Percentiles rank a stretch among this genome's conserved stretches.
These are phyloP conservation scores for Cronartium quercuum DNA, from an alignment of 1,284 basidiomycete species.

Conservation along the genomic window DNA sequence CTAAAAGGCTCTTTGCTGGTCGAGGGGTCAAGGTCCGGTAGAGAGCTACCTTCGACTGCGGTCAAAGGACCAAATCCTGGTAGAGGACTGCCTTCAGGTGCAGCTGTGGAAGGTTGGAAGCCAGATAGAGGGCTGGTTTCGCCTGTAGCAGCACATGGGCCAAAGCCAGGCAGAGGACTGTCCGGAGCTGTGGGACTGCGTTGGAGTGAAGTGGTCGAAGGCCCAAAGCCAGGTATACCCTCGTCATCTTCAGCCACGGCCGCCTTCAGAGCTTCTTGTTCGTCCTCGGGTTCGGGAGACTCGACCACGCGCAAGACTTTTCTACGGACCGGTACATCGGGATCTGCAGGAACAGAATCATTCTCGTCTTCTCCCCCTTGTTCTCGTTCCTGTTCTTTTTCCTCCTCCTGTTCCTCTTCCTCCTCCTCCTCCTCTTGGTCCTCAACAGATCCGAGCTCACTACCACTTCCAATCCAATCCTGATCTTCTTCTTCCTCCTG, in stretches of 20 bases:
- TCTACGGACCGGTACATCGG: too few species aligned
- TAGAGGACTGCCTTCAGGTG: background rate
- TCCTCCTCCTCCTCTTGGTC: conserved; percentile 3
- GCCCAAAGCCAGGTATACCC: background rate
- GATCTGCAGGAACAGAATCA: background rate
- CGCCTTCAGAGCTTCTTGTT: background rate
- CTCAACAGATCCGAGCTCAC: background rate
- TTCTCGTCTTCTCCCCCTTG: background rate
- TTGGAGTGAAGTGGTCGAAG: background rate
- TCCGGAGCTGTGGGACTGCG: background rate
- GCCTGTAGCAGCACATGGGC: too few species aligned
- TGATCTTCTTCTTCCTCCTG: background rate
- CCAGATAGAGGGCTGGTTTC: too few species aligned
- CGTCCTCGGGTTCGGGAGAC: background rate
- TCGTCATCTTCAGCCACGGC: background rate
- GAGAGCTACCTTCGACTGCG: too few species aligned
- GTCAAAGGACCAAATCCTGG: background rate
- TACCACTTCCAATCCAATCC: conserved; percentile 9
- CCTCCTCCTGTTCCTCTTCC: conserved; percentile 4
- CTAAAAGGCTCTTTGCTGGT: background rate
- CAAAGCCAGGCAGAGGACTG: background rate
- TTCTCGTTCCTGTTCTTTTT: background rate
- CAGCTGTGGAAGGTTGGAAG: too few species aligned
- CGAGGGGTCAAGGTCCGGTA: background rate
- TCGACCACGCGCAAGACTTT: background rate